Conservation (phyloP, 2,329 filamentous ascomycete species). For the Bimuria novae-zelandiae region DNA sequence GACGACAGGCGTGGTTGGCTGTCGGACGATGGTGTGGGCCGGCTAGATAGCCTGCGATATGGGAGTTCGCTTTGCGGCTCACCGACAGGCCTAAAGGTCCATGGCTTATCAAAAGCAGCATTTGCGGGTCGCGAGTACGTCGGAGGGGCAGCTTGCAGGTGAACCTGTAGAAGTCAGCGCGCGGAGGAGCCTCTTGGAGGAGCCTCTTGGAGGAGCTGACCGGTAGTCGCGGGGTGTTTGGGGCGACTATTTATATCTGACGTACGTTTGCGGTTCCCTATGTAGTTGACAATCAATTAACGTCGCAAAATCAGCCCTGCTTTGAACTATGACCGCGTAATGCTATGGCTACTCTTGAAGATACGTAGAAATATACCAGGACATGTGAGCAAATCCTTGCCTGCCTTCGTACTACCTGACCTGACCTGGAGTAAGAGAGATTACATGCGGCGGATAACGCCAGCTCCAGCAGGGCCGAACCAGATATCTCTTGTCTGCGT, state of each 20-base stretch:
- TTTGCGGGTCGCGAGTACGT: not conserved
- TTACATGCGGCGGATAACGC: no score
- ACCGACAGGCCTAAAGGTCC: not conserved
- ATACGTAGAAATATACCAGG: no score
- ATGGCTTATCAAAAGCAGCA: conserved; percentile 1
- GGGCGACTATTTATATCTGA: not conserved
- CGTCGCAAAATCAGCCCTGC: not conserved
- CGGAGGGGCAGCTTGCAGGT: not conserved
- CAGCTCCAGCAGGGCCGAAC: no score
- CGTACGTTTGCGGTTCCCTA: not conserved
- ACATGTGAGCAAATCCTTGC: no score
- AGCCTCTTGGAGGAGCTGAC: not conserved
- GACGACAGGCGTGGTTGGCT: not conserved
- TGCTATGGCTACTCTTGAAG: not conserved
- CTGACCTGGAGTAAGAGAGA: no score
- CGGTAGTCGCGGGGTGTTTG: not conserved
- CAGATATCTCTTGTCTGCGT: no score
- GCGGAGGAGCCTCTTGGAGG: no score
- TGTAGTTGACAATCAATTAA: not conserved
- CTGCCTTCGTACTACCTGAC: no score
- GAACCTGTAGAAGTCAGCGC: not conserved
- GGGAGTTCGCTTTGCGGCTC: not conserved
- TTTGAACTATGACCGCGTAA: not conserved
- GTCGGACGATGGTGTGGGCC: not conserved
- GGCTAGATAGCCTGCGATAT: not conserved